Evolutionary conservation across 257 asterid genomes (phyloP).

Genomic region (Sherardia arvensis): DNA sequence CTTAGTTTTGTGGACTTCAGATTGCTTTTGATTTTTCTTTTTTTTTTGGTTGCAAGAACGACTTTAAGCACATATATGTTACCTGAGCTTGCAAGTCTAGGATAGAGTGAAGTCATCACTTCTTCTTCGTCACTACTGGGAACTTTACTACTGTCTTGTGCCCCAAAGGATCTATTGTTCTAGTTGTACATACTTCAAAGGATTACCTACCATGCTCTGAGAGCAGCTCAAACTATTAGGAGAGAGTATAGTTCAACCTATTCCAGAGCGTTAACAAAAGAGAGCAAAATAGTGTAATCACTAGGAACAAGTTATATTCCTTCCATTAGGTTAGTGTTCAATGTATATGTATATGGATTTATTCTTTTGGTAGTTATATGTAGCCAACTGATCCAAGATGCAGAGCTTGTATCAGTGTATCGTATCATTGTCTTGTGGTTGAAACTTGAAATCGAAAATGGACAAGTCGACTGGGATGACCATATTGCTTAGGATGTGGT

Average conservation of each 20-base stretch:
- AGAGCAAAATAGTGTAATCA: neutral
- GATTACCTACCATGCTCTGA: neutral
- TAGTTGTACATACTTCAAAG: neutral
- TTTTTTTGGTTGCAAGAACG: neutral
- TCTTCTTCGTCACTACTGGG: neutral
- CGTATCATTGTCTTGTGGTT: too few species aligned
- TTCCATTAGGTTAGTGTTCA: neutral
- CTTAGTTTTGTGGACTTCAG: neutral
- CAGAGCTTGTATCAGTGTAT: neutral
- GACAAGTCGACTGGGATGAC: neutral
- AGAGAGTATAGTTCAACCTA: neutral
- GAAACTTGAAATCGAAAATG: too few species aligned
- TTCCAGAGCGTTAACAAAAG: neutral
- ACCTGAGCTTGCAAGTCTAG: neutral
- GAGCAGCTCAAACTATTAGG: neutral
- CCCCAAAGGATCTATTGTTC: neutral
- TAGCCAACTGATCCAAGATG: neutral
- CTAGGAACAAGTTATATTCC: neutral
- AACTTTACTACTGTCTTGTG: neutral
- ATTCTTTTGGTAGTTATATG: neutral
- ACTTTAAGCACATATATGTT: too few species aligned
- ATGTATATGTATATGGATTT: neutral
- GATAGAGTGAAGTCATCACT: neutral
- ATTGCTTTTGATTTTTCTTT: too few species aligned
- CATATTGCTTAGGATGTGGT: neutral